Evolutionary conservation across 116 monocot species (phyloP).

Genomic region (Iris pallida): DNA sequence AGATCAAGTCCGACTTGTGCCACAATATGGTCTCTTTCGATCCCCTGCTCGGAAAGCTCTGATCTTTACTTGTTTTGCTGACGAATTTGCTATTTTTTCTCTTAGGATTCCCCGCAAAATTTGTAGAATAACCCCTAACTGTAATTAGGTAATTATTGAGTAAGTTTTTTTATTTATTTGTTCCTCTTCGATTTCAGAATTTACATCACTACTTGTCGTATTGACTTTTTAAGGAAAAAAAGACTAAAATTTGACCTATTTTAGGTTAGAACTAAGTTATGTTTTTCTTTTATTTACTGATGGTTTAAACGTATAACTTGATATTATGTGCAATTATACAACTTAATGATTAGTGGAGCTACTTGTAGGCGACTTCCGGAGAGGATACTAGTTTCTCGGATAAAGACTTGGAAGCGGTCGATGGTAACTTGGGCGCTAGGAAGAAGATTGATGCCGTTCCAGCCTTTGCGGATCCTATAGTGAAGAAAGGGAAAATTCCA

Average conservation of each 20-base stretch:
- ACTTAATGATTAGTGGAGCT: not conserved
- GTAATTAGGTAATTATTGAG: too few species aligned
- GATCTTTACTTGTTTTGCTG: not conserved
- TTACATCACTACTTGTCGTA: not conserved
- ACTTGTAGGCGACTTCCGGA: constrained; percentile 9
- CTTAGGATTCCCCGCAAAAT: not conserved
- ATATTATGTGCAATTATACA: not conserved
- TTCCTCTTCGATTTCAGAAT: not conserved
- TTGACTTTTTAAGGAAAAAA: not conserved
- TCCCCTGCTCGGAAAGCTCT: not conserved
- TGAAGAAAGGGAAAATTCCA: not conserved
- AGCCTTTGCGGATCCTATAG: not conserved
- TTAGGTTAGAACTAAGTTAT: not conserved
- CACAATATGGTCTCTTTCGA: constrained; percentile 41
- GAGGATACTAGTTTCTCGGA: constrained; percentile 10
- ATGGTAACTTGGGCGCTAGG: not conserved
- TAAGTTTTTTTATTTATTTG: too few species aligned
- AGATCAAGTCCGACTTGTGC: constrained; percentile 18
- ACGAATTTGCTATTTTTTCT: not conserved
- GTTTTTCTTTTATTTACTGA: not conserved
- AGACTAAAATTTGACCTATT: not conserved
- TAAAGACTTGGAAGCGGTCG: constrained; percentile 3
- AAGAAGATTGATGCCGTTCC: not conserved
- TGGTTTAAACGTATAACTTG: not conserved
- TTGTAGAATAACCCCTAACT: not conserved